These are phyloP conservation scores for Xerocomellus amylosporus DNA, from an alignment of 768 basidiomycete species.

Conservation along the genomic window DNA sequence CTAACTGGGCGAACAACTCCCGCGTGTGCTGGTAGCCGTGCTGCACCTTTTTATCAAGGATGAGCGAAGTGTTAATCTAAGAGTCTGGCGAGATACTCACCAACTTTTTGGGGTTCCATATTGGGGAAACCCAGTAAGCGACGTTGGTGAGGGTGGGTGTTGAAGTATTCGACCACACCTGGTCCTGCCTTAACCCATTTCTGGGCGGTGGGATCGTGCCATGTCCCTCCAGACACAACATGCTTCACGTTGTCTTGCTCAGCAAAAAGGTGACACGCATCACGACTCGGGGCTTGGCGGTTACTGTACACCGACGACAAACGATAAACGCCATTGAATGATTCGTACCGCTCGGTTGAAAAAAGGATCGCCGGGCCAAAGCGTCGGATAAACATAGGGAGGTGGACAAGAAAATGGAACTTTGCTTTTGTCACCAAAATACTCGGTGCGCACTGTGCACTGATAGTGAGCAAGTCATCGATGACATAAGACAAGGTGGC, in stretches of 20 bases:
- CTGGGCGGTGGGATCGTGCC: neutral
- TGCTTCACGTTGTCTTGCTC: neutral
- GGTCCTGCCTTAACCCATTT: neutral
- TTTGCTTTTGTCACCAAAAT: neutral
- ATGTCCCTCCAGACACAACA: neutral
- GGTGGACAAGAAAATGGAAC: conserved; percentile 28
- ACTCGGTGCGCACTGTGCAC: neutral
- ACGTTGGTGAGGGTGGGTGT: neutral
- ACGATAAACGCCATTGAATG: conserved; percentile 6
- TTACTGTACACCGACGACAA: neutral
- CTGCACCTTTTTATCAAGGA: neutral
- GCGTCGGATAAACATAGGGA: conserved; percentile 22
- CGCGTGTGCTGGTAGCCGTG: neutral
- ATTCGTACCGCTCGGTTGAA: conserved; percentile 28
- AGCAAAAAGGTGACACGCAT: neutral
- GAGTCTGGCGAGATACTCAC: neutral
- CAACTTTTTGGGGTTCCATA: neutral
- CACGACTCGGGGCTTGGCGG: neutral
- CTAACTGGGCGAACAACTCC: neutral
- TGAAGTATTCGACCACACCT: neutral
- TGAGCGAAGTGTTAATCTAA: neutral
- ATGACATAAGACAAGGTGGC: neutral
- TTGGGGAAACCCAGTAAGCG: neutral
- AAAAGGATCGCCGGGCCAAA: conserved; percentile 31
- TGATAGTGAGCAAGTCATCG: neutral